Base-by-base conservation (phyloP, 2,329 filamentous ascomycete species). In the Calonectria henricotiae region DNA sequence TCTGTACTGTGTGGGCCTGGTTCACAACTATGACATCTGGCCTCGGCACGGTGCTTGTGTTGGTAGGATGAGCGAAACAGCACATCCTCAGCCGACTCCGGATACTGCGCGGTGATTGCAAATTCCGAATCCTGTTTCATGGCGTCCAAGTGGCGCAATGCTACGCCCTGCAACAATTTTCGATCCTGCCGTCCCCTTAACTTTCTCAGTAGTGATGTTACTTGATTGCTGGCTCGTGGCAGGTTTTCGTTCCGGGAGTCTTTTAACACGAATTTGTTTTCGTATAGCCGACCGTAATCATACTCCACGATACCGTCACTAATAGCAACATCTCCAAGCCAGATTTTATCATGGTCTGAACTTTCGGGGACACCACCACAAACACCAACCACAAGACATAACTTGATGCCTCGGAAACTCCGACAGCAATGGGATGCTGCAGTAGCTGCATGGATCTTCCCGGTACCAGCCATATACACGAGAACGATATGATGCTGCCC, bases 261-360 rank as follows among this genome's bases (percentile, higher is more conserved):
- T n/a, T n/a, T n/a, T n/a, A n/a, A n/a, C n/a, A n/a, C n/a, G n/a
- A n/a, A n/a, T n/a, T n/a, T n/a, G n/a, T n/a, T n/a, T n/a, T n/a
- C n/a, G n/a, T 58, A 65, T n/a, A 58, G 39, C n/a, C 49, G 47
- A 8, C 63, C 63, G 39, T 32, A 43, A 25, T 65, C 63, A n/a
- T 65, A 65, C 13, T 65, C 7, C 11, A 65, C 27, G 6, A 65
- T 35, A 25, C 49, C 27, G 15, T 65, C 47, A 35, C 63, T 65
- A 25, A 65, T 65, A 15, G 51, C 63, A 12, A 65, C 63, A 20
- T 65, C 63, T 39, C 63, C 63, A 25, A 65, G 49, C 63, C 47
- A 65, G 13, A 58, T 44, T 17, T 46, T 11, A 8, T 46, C 12
- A 5, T 25, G 6, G 2, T n/a, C 23, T 1, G 49, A 15, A 37